Evolutionary conservation across 208 protist genomes (phyloP).

Genomic region (Crithidia sp.): DNA sequence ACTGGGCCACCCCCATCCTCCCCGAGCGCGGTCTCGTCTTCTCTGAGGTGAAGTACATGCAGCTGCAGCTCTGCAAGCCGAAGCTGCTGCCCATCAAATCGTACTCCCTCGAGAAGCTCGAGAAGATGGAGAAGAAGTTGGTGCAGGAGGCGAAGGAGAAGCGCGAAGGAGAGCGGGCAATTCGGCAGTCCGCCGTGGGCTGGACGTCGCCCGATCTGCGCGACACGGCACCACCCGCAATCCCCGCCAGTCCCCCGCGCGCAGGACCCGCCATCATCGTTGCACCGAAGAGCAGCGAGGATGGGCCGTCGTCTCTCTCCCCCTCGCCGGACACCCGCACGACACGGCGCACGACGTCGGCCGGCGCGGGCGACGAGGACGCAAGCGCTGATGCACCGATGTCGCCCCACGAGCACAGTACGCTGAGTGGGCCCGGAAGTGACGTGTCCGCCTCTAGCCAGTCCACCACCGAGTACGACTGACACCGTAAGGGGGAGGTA

Average conservation of each 20-base stretch:
- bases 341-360: too few relatives aligned
- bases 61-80: constrained; percentile 93
- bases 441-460: constrained; percentile 16
- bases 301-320: too few relatives aligned
- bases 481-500: too few relatives aligned
- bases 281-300: too few relatives aligned
- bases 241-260: not conserved
- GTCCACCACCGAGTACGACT: constrained; percentile 1
- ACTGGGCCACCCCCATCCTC: constrained; percentile 58
- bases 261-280: not conserved
- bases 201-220: constrained; percentile 32
- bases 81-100: constrained; percentile 97
- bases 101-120: constrained; percentile 92
- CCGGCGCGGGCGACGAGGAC: constrained; percentile 2
- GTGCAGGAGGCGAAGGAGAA: constrained; percentile 51
- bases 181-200: constrained; percentile 30
- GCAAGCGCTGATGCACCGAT: constrained; percentile 14
- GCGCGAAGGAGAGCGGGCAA: constrained; percentile 40
- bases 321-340: too few relatives aligned
- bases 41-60: constrained; percentile 72
- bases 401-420: constrained; percentile 15
- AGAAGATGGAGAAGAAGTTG: constrained; percentile 89
- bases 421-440: not conserved
- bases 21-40: constrained; percentile 86
- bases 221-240: not conserved